Base-by-base conservation (phyloP, 2,329 filamentous ascomycete species). In the Coccinonectria pachysandricola region DNA sequence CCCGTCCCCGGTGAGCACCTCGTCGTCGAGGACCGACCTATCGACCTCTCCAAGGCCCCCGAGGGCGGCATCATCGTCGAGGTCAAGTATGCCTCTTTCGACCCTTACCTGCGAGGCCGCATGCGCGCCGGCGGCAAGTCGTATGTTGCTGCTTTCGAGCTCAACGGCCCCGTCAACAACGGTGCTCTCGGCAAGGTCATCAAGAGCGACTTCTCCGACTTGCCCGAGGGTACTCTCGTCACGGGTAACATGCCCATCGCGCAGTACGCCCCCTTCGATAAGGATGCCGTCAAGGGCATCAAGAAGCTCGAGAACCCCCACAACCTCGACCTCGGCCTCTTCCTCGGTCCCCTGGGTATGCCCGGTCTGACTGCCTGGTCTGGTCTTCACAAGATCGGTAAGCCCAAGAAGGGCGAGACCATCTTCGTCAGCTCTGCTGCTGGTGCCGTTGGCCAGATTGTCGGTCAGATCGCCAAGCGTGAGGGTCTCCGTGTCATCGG, bases 41-140 rank as follows among this genome's bases (percentile, higher is more conserved):
- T 87, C 38, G 81, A 91, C 49, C 56, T 76, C 39, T 58, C 37
- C 5, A 18, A 73, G 13, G 62, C 68, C 5, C 67, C 75, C 15
- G 66, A 74, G 13, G 52, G 68, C 22, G 79, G 80, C 37, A 77
- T 84, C 20, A 53, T 92, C 24, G 58, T 79, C 38, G 71, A 84
- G 59, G 71, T 79, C 42, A 68, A 79, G 46, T 84, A 80, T 53
- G 65, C 75, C 38, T 87, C 81, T 20, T 79, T 79, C 58, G 85
- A 93, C 54, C 85, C 85, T 2, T 93, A 92, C 62, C 74, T 82
- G 63, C 79, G 86, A 31, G 80, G 79, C 34, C 71, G 73, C 41
- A 87, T 93, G 80, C 76, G 83, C 24, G 49, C 79, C 6, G 52
- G 62, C 18, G 45, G 59, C 49, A 73, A 79, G 57, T 85, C 80